phyloP scores from a whole-genome alignment of 2,329 filamentous ascomycete genomes.

The Epichloe gansuensis region DNA sequence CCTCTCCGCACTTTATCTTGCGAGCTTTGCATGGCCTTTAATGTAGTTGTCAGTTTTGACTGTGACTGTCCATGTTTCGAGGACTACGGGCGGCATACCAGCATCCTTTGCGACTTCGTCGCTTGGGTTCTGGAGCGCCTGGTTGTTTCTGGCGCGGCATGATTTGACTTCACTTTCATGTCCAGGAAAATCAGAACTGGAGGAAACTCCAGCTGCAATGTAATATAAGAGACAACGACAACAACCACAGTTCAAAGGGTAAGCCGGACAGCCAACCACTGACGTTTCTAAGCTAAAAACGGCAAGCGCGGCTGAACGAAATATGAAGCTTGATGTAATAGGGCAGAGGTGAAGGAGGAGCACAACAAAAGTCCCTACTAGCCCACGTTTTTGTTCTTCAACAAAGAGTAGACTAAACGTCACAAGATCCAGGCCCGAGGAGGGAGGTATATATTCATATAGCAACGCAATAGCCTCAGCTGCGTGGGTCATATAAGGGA shows the following conservation, averaged over 20 bases:
- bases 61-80: not conserved
- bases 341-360: not conserved
- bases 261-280: not conserved
- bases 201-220: not conserved
- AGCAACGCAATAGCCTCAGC: slow-evolving; percentile 3
- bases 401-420: not conserved
- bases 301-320: not conserved
- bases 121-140: slow-evolving; percentile 31
- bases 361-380: not conserved
- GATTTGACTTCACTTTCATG: not conserved
- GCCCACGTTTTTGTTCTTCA: not conserved
- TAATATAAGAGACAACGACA: not conserved
- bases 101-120: slow-evolving; percentile 33
- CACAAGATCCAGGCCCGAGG: not conserved
- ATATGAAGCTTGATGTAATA: not conserved
- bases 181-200: not conserved
- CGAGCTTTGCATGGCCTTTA: slow-evolving; percentile 65
- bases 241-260: not conserved
- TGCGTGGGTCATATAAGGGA: slow-evolving; percentile 1
- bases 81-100: slow-evolving; percentile 21
- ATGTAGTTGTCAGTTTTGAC: not conserved
- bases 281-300: not conserved
- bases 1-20: slow-evolving; percentile 66
- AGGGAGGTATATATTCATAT: slow-evolving; percentile 2
- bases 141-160: slow-evolving; percentile 33